Evolutionary conservation across 73 alveolate genomes (phyloP), one percentile per base, ranked within the genome.

Genomic region (Effrenium voratum): DNA sequence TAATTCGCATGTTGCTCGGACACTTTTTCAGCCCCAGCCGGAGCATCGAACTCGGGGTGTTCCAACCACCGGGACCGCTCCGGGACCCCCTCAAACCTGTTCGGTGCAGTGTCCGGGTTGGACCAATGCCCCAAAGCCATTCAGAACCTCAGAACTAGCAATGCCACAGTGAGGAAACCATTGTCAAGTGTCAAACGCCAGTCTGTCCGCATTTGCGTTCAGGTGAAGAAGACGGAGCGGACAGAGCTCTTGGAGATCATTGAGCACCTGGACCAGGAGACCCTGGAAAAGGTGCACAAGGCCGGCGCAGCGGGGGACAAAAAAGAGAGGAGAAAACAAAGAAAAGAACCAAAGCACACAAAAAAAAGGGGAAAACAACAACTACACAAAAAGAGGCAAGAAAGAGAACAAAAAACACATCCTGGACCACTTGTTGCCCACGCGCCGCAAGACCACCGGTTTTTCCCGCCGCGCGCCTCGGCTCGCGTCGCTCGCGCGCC

Each of bases 261-360:
- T 1, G 68, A 45, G 30, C 13, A 43, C 13, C 50, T 79, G 90
- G 90, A 79, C 68, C 22, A 1, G 5, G 90, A 79, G 45, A 79
- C 90, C 90, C 45, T 60, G 30, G 28, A 10, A 66, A 45, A 43
- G 45, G 26, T 79, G 13, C 90, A 79, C 68, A 79, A 79, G 90
- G 90, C 90, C 43, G 3, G 30, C 30, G 24, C 22, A 5, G 10
- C 12, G 83, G 5, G 47, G 83, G 15, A 32, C 32, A 32, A 32
- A 45, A n/a, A 72, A 15, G 8, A 0, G 15, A 72, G 10, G 5
- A 32, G 24, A 15, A 50, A 2, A n/a, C 41, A 1, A 10, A 4
- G 22, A 8, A 6, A 15, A 22, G 38, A 22, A 38, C 38, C 57
- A 10, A 0, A 15, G 15, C 57, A 38, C 10, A 10, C n/a, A 75